phyloP scores from a whole-genome alignment of 139 green algal species.

The Klebsormidium nitens region DNA sequence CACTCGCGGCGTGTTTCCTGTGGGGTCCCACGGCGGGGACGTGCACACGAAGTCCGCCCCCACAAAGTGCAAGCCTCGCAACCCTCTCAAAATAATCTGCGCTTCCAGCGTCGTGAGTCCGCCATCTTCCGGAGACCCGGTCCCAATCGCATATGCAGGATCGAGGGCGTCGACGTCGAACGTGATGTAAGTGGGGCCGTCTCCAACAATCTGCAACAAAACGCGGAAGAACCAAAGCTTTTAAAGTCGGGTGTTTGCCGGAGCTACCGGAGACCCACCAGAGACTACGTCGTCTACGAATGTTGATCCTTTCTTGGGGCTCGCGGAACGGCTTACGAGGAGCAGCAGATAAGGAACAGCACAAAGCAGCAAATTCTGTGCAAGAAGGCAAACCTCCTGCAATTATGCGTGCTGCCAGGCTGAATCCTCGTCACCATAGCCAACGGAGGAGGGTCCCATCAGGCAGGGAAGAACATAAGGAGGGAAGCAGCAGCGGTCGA shows the following conservation, averaged over 20 bases:
- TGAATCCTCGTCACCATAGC: too few species aligned
- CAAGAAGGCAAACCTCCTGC: too few species aligned
- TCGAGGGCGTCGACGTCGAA: conserved; percentile 32
- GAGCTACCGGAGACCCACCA: too few species aligned
- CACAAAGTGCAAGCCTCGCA: conserved; percentile 16
- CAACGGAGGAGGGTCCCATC: too few species aligned
- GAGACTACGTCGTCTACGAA: too few species aligned
- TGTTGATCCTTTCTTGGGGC: too few species aligned
- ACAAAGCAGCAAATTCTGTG: too few species aligned
- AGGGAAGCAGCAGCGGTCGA: too few species aligned
- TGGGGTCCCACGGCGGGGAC: conserved; percentile 20
- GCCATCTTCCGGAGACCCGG: conserved; percentile 23
- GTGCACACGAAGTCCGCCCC: conserved; percentile 30
- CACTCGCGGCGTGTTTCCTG: conserved; percentile 23
- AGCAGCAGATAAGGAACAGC: too few species aligned
- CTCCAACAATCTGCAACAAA: conserved; percentile 9
- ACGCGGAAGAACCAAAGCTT: not conserved
- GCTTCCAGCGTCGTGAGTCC: conserved; percentile 21
- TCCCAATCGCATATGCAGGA: conserved; percentile 20
- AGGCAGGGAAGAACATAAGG: too few species aligned
- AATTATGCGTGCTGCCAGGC: too few species aligned
- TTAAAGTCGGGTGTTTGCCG: not conserved
- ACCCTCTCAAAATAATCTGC: conserved; percentile 11
- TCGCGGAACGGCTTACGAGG: too few species aligned
- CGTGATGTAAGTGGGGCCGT: conserved; percentile 24